Percentiles rank a stretch among this genome's conserved stretches.
Conservation (phyloP, 2,329 filamentous ascomycete species). For the Aspergillus pseudotamarii region DNA sequence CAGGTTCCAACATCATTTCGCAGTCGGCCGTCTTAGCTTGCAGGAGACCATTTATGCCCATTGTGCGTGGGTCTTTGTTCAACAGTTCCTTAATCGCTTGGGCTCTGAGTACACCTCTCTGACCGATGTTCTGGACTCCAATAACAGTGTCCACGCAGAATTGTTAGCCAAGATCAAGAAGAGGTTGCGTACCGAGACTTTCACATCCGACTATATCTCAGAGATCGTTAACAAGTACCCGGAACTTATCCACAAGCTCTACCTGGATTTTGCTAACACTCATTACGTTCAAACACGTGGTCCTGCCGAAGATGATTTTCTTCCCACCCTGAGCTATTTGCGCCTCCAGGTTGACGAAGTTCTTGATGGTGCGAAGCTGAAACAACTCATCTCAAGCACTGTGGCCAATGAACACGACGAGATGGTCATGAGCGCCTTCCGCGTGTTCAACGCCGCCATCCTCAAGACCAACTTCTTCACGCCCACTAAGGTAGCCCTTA, state of each 20-base stretch:
- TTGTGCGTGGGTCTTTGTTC: slow-evolving; percentile 95
- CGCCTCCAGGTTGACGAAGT: slow-evolving; percentile 71
- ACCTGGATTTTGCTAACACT: slow-evolving; percentile 86
- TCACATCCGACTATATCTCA: slow-evolving; percentile 95
- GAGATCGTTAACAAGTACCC: slow-evolving; percentile 96
- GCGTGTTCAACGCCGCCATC: slow-evolving; percentile 89
- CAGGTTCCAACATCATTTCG: slow-evolving; percentile 90
- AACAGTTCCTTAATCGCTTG: slow-evolving; percentile 95
- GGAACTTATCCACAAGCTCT: slow-evolving; percentile 80
- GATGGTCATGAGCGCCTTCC: slow-evolving; percentile 97
- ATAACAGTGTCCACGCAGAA: slow-evolving; percentile 82
- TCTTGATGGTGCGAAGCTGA: slow-evolving; percentile 72
- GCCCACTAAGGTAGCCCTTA: slow-evolving; percentile 95
- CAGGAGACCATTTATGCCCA: slow-evolving; percentile 98
- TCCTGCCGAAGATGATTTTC: slow-evolving; percentile 64
- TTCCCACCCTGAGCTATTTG: slow-evolving; percentile 70
- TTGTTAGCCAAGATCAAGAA: slow-evolving; percentile 94
- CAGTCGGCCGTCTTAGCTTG: slow-evolving; percentile 80
- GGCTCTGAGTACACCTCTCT: slow-evolving; percentile 90
- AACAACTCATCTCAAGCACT: slow-evolving; percentile 76
- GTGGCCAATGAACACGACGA: slow-evolving; percentile 92
- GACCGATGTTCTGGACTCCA: slow-evolving; percentile 74
- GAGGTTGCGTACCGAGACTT: slow-evolving; percentile 91
- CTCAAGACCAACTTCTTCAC: slow-evolving; percentile 99
- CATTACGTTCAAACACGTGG: slow-evolving; percentile 74